Conservation (phyloP, 306 rosid species). For the Pyrus bretschneideri region DNA sequence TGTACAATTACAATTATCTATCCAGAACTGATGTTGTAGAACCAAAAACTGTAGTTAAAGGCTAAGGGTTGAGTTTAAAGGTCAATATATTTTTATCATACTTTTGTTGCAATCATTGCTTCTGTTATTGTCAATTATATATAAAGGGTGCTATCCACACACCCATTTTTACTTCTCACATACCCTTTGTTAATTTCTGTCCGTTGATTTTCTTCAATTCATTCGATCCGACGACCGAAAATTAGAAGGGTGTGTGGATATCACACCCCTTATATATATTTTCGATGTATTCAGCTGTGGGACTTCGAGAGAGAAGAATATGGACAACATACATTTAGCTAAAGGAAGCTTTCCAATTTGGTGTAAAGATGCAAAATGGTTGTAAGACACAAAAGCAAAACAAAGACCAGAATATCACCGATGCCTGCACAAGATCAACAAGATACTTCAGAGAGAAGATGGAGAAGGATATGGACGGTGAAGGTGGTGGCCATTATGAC, state of each 20-base stretch:
- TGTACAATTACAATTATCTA: too few relatives aligned
- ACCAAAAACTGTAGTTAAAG: too few relatives aligned
- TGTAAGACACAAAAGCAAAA: slow-evolving; percentile 91
- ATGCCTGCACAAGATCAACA: slow-evolving; percentile 89
- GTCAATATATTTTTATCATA: too few relatives aligned
- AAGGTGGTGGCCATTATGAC: slow-evolving; percentile 33
- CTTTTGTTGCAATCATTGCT: background rate
- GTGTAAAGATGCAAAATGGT: slow-evolving; percentile 98
- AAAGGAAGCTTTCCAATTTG: slow-evolving; percentile 98
- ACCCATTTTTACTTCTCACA: too few relatives aligned
- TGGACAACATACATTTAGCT: slow-evolving; percentile 98
- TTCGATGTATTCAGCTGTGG: slow-evolving; percentile 63
- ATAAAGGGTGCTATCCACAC: background rate
- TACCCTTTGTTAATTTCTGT: too few relatives aligned
- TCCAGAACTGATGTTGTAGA: too few relatives aligned
- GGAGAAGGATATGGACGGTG: slow-evolving; percentile 62
- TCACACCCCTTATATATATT: background rate
- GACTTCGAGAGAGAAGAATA: slow-evolving; percentile 98
- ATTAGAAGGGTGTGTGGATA: too few relatives aligned
- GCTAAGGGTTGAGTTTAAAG: too few relatives aligned
- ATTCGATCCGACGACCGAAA: too few relatives aligned
- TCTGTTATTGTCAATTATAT: slow-evolving; percentile 4
- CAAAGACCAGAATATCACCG: slow-evolving; percentile 89
- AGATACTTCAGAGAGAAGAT: slow-evolving; percentile 81
- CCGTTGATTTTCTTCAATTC: too few relatives aligned